phyloP scores from a whole-genome alignment of 2,329 filamentous ascomycete species.

The Talaromyces funiculosus region DNA sequence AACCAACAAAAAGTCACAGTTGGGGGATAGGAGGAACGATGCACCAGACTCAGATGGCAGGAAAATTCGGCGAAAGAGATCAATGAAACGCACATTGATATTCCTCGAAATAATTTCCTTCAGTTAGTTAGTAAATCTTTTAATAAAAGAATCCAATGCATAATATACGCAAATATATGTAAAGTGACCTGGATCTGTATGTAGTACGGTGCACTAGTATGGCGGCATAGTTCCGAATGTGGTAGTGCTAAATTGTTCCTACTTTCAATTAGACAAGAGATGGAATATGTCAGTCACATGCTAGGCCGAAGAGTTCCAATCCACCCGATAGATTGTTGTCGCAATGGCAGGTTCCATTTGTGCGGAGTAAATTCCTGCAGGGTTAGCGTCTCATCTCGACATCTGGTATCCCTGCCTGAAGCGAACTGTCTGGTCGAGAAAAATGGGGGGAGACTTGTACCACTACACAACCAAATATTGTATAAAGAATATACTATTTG shows the following conservation, averaged over 20 bases:
- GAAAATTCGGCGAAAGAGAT: not conserved
- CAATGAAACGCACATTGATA: not conserved
- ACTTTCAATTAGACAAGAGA: not conserved
- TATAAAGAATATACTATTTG: not conserved
- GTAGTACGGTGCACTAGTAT: not conserved
- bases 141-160: too few relatives aligned
- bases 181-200: not conserved
- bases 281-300: not conserved
- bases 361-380: not conserved
- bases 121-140: not conserved
- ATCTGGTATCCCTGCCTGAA: not conserved
- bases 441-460: not conserved
- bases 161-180: not conserved
- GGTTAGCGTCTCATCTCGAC: not conserved
- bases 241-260: not conserved
- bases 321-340: not conserved
- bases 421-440: not conserved
- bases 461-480: not conserved
- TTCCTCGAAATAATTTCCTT: not conserved
- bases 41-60: not conserved
- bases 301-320: not conserved
- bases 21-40: not conserved
- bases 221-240: not conserved
- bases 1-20: not conserved
- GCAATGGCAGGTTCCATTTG: not conserved